Base-by-base conservation (phyloP, 148 eudicot species). In the Nyssa sinensis region DNA sequence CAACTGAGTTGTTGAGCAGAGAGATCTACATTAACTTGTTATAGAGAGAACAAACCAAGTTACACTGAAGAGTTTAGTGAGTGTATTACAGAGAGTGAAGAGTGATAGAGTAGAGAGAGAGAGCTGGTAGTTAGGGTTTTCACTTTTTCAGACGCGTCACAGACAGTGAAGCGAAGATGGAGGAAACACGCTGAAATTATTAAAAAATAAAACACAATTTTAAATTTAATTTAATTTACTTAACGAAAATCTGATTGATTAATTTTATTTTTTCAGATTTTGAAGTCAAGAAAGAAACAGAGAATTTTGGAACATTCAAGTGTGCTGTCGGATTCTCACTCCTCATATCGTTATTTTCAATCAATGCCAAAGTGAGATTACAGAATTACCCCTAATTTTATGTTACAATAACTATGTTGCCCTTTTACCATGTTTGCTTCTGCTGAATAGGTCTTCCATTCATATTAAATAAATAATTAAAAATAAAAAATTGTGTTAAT, bases 151-250 rank as follows among this genome's bases (percentile, higher is more conserved):
- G 74, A 81, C 70, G 88, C 87, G 90, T 81, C 85, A n/a, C n/a
- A 85, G 86, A 84, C 84, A 86, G 70, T 65, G 66, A 71, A 77
- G 71, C 76, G 82, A 80, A 79, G 83, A 77, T 88, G 89, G 87
- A 82, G 84, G 91, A 82, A 71, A 70, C 79, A 21, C 1, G 11
- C 29, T 14, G 1, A 70, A 12, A 58, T 70, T 17, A 29, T 62
- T 44, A 73, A 61, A n/a, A n/a, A n/a, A 39, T 39, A 37, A 69
- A 69, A 11, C 9, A 12, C 1, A n/a, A 2, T 57, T 49, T n/a
- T 13, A 28, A 29, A 8, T 51, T 27, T 19, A 16, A 7, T 29
- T 25, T 44, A 16, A 29, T 47, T 67, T 27, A 39, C 27, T 30
- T 24, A 8, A n/a, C 0, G 41, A 37, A 19, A 25, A 25, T 25